These are phyloP conservation scores for Aspergillus avenaceus DNA, from an alignment of 495 filamentous ascomycete species.

Conservation along the genomic window DNA sequence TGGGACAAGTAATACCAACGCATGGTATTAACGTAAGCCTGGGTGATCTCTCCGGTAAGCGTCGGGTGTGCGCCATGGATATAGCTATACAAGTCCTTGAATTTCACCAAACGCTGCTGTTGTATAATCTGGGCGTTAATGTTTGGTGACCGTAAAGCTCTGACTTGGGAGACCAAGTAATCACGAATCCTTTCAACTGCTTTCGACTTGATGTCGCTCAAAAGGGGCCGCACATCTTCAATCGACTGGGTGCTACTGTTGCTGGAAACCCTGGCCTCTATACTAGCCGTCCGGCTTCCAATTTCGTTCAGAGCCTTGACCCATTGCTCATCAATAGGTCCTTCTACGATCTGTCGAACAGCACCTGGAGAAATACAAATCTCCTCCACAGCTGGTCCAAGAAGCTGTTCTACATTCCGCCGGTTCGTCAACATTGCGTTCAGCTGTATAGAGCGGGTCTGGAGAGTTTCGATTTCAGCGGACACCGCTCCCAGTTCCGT, in stretches of 20 bases:
- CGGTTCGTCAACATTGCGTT: constrained; percentile 88
- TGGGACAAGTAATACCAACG: constrained; percentile 94
- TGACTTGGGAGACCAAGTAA: constrained; percentile 89
- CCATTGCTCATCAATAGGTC: constrained; percentile 87
- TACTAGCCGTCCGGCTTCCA: constrained; percentile 67
- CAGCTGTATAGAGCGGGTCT: constrained; percentile 76
- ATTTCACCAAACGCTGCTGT: constrained; percentile 79
- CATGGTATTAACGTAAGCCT: constrained; percentile 98
- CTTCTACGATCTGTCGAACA: constrained; percentile 79
- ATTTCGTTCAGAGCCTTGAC: constrained; percentile 79
- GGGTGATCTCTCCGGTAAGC: constrained; percentile 80
- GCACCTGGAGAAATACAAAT: constrained; percentile 79
- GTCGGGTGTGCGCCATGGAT: constrained; percentile 71
- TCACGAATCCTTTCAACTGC: constrained; percentile 93
- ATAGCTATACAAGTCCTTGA: constrained; percentile 83
- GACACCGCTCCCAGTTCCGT: constrained; percentile 88
- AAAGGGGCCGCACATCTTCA: constrained; percentile 77
- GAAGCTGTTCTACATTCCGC: constrained; percentile 78
- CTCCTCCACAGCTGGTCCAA: constrained; percentile 90
- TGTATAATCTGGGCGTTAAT: constrained; percentile 97
- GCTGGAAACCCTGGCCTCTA: constrained; percentile 61
- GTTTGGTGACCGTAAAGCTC: constrained; percentile 84
- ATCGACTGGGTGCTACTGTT: constrained; percentile 64
- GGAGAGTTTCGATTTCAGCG: constrained; percentile 88
- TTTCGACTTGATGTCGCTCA: constrained; percentile 79